phyloP scores from a whole-genome alignment of 2,329 filamentous ascomycete genomes.

The Bipolaris victoriae region DNA sequence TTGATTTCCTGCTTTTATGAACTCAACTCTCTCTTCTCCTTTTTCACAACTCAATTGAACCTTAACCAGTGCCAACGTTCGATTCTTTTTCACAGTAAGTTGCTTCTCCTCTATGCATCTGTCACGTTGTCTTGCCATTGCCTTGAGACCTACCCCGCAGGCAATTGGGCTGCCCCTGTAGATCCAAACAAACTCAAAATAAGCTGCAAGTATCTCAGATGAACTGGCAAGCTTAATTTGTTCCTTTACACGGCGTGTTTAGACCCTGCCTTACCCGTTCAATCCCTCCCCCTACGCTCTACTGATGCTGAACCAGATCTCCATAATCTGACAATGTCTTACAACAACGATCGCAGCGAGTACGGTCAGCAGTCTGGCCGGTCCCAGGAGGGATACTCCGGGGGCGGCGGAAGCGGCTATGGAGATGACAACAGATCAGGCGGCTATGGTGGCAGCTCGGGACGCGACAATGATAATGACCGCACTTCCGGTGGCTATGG shows the following conservation, averaged over 20 bases:
- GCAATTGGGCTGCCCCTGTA: background rate
- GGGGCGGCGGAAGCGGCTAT: slow-evolving; percentile 27
- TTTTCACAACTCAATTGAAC: background rate
- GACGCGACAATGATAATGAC: slow-evolving; percentile 19
- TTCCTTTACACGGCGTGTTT: background rate
- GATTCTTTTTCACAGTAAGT: slow-evolving; percentile 1
- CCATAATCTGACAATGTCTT: slow-evolving; percentile 25
- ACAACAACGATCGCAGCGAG: slow-evolving; percentile 33
- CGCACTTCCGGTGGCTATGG: slow-evolving; percentile 11
- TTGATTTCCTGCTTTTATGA: slow-evolving; percentile 1
- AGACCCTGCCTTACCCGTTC: background rate
- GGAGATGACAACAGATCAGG: slow-evolving; percentile 8
- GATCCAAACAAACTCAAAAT: background rate
- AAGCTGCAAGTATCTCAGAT: background rate
- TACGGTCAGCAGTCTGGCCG: slow-evolving; percentile 18
- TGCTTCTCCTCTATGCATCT: background rate
- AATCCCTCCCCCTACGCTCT: background rate
- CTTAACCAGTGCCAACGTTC: background rate
- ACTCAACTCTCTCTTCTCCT: background rate
- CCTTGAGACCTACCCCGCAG: background rate
- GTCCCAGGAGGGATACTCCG: slow-evolving; percentile 18
- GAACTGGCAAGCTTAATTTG: background rate
- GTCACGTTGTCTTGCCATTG: background rate
- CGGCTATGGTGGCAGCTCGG: slow-evolving; percentile 13
- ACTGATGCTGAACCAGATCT: background rate